A percentile compares a stretch with the other conserved stretches of the same genome.
phyloP scores from a whole-genome alignment of 2,329 filamentous ascomycete species.

The Penicillium brasilianum region DNA sequence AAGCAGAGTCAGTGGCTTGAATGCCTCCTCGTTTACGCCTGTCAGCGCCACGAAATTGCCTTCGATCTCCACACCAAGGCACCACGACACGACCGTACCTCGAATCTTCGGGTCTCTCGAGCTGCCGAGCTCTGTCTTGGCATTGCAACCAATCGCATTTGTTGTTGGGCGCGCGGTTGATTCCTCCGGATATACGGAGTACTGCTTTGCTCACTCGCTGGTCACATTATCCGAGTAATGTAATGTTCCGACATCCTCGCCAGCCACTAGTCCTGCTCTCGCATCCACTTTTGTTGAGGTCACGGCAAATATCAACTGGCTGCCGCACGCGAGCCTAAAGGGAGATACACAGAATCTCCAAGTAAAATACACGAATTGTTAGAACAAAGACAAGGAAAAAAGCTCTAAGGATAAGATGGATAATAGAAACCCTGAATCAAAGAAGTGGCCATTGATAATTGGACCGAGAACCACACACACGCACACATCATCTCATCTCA shows the following conservation, averaged over 20 bases:
- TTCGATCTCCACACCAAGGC: not conserved
- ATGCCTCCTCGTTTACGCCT: not conserved
- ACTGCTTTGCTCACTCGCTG: not conserved
- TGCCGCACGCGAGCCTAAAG: not conserved
- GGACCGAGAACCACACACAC: not conserved
- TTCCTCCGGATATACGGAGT: not conserved
- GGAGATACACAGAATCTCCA: not conserved
- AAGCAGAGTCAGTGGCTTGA: not conserved
- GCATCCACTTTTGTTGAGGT: not conserved
- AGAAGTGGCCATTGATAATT: not conserved
- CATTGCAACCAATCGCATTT: slow-evolving; percentile 13
- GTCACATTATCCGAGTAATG: slow-evolving; percentile 9
- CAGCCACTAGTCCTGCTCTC: not conserved
- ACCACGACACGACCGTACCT: not conserved
- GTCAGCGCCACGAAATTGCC: not conserved
- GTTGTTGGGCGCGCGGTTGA: not conserved
- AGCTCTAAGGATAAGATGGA: no score
- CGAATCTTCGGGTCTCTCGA: not conserved
- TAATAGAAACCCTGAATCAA: not conserved
- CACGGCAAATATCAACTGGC: not conserved
- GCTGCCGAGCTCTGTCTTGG: not conserved
- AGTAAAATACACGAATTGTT: not conserved
- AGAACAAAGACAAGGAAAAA: no score
- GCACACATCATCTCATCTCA: not conserved
- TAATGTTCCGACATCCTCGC: slow-evolving; percentile 4